Evolutionary conservation across 257 asterid genomes (phyloP).

Genomic region (Anisodus tanguticus): DNA sequence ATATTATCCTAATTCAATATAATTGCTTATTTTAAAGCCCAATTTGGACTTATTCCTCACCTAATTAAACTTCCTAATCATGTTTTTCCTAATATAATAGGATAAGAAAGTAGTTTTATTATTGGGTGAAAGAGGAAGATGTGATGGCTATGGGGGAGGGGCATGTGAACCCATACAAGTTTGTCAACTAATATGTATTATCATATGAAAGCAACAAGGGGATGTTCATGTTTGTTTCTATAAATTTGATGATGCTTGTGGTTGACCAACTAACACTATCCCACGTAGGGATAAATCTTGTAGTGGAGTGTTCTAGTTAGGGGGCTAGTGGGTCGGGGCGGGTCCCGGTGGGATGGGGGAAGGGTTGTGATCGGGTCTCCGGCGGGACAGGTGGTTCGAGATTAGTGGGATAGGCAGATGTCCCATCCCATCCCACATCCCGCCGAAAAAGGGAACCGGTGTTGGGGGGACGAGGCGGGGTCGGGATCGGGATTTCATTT

Average conservation of each 20-base stretch:
- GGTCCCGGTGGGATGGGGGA: too few relatives aligned
- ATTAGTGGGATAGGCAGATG: too few relatives aligned
- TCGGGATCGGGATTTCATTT: too few relatives aligned
- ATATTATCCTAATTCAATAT: background rate
- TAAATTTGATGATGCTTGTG: constrained; percentile 5
- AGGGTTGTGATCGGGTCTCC: too few relatives aligned
- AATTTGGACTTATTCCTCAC: constrained; percentile 18
- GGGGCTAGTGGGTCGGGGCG: too few relatives aligned
- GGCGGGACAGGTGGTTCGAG: too few relatives aligned
- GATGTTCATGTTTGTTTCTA: background rate
- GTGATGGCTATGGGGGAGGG: background rate
- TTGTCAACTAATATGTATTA: constrained; percentile 9
- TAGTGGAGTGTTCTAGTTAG: background rate
- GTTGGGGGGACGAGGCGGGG: too few relatives aligned
- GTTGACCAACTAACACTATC: constrained; percentile 14
- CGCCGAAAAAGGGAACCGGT: too few relatives aligned
- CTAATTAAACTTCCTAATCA: background rate
- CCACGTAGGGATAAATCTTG: constrained; percentile 26
- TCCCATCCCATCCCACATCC: too few relatives aligned
- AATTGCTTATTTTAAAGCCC: background rate
- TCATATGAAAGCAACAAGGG: constrained; percentile 3
- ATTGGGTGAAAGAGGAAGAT: constrained; percentile 8
- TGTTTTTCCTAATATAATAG: constrained; percentile 6
- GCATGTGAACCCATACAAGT: constrained; percentile 18
- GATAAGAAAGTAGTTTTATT: background rate